Evolutionary conservation across 805 yeast species (phyloP).

Genomic region (Kodamaea sagamina): DNA sequence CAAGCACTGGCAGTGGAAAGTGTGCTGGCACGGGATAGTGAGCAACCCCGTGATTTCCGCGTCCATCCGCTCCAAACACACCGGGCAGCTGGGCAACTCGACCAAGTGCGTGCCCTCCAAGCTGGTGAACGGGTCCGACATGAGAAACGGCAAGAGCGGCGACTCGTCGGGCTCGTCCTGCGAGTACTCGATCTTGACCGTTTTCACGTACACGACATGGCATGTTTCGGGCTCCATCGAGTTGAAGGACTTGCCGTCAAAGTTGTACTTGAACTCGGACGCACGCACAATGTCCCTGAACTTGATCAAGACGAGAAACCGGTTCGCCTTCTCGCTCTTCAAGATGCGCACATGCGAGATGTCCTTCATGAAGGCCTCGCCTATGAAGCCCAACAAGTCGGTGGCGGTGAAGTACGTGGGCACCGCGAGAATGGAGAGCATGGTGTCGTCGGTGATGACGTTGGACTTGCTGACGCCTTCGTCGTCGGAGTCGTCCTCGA

Average conservation of each 20-base stretch:
- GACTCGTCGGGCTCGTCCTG: slow-evolving; percentile 12
- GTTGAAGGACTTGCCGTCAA: slow-evolving; percentile 74
- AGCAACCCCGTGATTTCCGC: slow-evolving; percentile 74
- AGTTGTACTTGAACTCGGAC: slow-evolving; percentile 61
- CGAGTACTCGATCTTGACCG: slow-evolving; percentile 45
- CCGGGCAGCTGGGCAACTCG: slow-evolving; percentile 92
- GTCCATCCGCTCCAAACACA: slow-evolving; percentile 87
- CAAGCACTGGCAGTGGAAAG: slow-evolving; percentile 86
- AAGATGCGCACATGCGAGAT: slow-evolving; percentile 75
- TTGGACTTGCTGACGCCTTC: slow-evolving; percentile 1
- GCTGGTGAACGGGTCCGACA: slow-evolving; percentile 71
- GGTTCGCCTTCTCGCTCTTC: slow-evolving; percentile 60
- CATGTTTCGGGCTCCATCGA: slow-evolving; percentile 89
- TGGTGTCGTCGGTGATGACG: slow-evolving; percentile 50
- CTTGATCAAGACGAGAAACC: slow-evolving; percentile 79
- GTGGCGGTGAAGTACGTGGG: slow-evolving; percentile 87
- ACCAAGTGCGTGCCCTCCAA: slow-evolving; percentile 27
- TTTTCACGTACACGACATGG: slow-evolving; percentile 69
- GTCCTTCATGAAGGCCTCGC: slow-evolving; percentile 53
- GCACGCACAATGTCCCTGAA: slow-evolving; percentile 61
- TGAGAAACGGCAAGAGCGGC: slow-evolving; percentile 58
- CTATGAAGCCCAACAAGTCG: slow-evolving; percentile 79
- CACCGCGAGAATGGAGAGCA: slow-evolving; percentile 78
- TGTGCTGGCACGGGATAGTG: slow-evolving; percentile 90
- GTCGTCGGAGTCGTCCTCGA: slow-evolving; percentile 29